Percentiles rank a stretch among this genome's conserved stretches.
phyloP scores from a whole-genome alignment of 352 stramenopile species.

The Paralagenidium karlingii region DNA sequence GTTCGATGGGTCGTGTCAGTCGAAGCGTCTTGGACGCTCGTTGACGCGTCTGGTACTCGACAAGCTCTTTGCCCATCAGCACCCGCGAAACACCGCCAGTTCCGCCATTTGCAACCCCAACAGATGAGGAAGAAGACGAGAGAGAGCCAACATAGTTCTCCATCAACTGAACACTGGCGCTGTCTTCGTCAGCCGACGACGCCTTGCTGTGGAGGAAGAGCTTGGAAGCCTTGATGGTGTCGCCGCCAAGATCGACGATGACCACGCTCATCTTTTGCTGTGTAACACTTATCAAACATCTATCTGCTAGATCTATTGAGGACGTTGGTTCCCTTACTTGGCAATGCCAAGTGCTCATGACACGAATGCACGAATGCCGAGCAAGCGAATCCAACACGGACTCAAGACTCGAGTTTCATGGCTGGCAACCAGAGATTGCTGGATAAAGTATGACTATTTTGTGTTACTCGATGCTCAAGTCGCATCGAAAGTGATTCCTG shows the following conservation, averaged over 20 bases:
- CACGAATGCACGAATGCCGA: too few relatives aligned
- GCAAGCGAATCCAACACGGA: too few relatives aligned
- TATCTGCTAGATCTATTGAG: too few relatives aligned
- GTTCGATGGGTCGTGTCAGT: conserved; percentile 11
- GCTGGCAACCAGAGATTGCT: too few relatives aligned
- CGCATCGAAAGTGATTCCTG: too few relatives aligned
- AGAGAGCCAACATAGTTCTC: not conserved
- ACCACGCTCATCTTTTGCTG: conserved; percentile 13
- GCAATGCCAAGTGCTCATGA: too few relatives aligned
- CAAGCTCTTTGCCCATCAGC: conserved; percentile 32
- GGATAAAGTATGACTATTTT: too few relatives aligned
- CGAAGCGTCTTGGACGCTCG: conserved; percentile 4
- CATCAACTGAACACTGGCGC: not conserved
- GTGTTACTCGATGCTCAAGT: too few relatives aligned
- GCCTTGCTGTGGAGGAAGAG: conserved; percentile 3
- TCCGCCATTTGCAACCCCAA: conserved; percentile 18
- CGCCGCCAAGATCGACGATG: conserved; percentile 41
- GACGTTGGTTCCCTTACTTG: too few relatives aligned
- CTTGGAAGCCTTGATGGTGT: conserved; percentile 48
- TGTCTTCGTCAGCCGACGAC: not conserved
- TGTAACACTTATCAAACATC: too few relatives aligned
- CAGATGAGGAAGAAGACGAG: too few relatives aligned
- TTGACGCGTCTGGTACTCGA: conserved; percentile 36
- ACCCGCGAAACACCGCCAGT: conserved; percentile 7
- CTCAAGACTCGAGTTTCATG: too few relatives aligned